phyloP scores from a whole-genome alignment of 2,329 filamentous ascomycete species.

The Paraphoma chrysanthemicola region DNA sequence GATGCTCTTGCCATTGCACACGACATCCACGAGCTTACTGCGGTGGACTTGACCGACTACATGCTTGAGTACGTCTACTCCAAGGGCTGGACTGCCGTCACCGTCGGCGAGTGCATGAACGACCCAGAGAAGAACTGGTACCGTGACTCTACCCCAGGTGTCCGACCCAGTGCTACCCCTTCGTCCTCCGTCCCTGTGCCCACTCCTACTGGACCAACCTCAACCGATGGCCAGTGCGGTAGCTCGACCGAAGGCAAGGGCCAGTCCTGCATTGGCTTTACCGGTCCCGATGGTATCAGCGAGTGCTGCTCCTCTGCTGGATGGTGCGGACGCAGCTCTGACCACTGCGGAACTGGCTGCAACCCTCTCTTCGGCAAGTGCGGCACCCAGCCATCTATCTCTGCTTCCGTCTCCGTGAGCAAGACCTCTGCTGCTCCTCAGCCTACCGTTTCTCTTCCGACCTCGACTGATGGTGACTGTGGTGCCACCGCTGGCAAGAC shows the following conservation, averaged over 20 bases:
- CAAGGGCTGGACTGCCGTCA: constrained; percentile 53
- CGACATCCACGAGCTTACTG: constrained; percentile 57
- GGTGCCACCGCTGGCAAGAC: constrained; percentile 20
- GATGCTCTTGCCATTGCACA: constrained; percentile 62
- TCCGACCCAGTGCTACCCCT: constrained; percentile 41
- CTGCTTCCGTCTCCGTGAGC: constrained; percentile 1
- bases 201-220: constrained; percentile 28
- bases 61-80: constrained; percentile 50
- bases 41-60: constrained; percentile 50
- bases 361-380: constrained; percentile 21
- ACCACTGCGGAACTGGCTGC: constrained; percentile 36
- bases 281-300: constrained; percentile 36
- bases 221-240: constrained; percentile 31
- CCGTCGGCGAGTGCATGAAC: constrained; percentile 57
- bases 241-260: constrained; percentile 7
- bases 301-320: constrained; percentile 54
- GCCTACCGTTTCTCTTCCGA: constrained; percentile 9
- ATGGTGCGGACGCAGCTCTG: constrained; percentile 42
- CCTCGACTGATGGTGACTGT: constrained; percentile 12
- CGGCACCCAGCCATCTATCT: constrained; percentile 6
- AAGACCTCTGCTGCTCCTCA: constrained; percentile 3
- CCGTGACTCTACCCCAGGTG: constrained; percentile 44
- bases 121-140: constrained; percentile 58
- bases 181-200: constrained; percentile 19
- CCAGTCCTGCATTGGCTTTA: constrained; percentile 31